phyloP scores from a whole-genome alignment of 257 asterid genomes.

The Solanum peruvianum region DNA sequence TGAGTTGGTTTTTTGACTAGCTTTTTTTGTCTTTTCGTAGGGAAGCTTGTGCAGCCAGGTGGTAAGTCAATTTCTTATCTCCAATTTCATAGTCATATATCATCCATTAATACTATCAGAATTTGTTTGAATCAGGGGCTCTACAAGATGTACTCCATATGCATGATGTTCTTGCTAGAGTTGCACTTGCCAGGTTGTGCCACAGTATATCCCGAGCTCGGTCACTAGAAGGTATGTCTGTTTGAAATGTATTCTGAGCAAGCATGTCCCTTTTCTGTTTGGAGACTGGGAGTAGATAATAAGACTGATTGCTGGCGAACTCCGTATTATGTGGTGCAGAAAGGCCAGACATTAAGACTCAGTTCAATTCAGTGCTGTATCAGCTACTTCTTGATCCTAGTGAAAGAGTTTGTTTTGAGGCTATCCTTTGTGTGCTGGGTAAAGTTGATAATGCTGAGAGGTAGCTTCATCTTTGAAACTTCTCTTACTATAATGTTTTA shows the following conservation, averaged over 20 bases:
- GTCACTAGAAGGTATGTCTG: slow-evolving; percentile 70
- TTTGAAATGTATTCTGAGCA: neutral
- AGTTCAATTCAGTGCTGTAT: slow-evolving; percentile 75
- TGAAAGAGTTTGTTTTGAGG: slow-evolving; percentile 98
- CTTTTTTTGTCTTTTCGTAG: slow-evolving; percentile 40
- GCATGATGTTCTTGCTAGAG: slow-evolving; percentile 99
- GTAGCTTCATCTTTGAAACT: slow-evolving; percentile 20
- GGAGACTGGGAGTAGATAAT: neutral
- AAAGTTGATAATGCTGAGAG: slow-evolving; percentile 84
- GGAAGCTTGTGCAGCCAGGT: slow-evolving; percentile 80
- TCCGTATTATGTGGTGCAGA: slow-evolving; percentile 32
- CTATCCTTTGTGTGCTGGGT: slow-evolving; percentile 89
- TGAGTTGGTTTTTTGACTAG: neutral
- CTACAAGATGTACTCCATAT: slow-evolving; percentile 93
- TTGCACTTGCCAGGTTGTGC: slow-evolving; percentile 92
- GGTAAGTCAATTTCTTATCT: slow-evolving; percentile 40
- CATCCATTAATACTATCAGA: slow-evolving; percentile 6
- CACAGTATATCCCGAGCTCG: slow-evolving; percentile 87
- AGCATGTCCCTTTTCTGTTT: neutral
- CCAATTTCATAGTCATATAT: slow-evolving; percentile 1
- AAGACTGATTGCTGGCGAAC: neutral
- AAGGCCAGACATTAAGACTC: slow-evolving; percentile 80
- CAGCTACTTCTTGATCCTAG: slow-evolving; percentile 98
- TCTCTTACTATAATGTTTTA: neutral
- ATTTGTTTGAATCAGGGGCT: slow-evolving; percentile 65